Evolutionary conservation across 2,329 filamentous ascomycete genomes (phyloP), one percentile per base, ranked within the genome.

Genomic region (Aspergillus ochraceoroseus): DNA sequence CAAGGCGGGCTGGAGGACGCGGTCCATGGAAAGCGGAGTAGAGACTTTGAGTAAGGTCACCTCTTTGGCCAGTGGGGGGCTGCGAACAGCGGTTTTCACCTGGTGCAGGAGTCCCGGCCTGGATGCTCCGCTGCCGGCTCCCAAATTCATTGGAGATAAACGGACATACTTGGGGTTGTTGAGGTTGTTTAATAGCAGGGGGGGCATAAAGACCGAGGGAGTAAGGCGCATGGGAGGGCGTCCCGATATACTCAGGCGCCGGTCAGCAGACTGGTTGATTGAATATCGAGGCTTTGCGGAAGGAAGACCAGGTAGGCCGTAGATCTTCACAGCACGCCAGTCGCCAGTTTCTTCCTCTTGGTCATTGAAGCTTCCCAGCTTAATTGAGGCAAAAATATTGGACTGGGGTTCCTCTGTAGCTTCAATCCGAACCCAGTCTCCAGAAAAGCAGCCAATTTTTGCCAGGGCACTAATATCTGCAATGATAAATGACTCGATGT

Each of bases 381-480:
- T 51, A 79, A 78, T 12, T 74, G 84, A 61, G 79, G 83, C 11
- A 72, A 68, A 14, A 77, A 83, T 44, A 22, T 68, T 67, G n/a
- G 60, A 37, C 41, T 65, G 63, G 2, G 86, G 84, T 58, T 88
- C 86, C 50, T 85, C 76, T 0, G 85, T 77, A 4, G 79, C 75
- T 65, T 95, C 87, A 7, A 95, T 73, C 14, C 84, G 82, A 7
- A 95, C 87, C 92, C 92, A 98, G 59, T 98, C 92, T 19, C 92
- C 92, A 0, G 90, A 96, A 60, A 98, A 98, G 63, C 90, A 96
- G 11, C 90, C 89, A 38, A 98, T 83, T 53, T 89, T 88, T 9
- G 87, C 83, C 13, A 98, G 67, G 1, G 87, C 86, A 42, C 79
- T 82, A 5, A 94, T 83, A 54, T 95, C 88, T 4, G 98, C 89